Evolutionary conservation across 2,329 filamentous ascomycete genomes (phyloP).

Genomic region (Fusarium lateritium): DNA sequence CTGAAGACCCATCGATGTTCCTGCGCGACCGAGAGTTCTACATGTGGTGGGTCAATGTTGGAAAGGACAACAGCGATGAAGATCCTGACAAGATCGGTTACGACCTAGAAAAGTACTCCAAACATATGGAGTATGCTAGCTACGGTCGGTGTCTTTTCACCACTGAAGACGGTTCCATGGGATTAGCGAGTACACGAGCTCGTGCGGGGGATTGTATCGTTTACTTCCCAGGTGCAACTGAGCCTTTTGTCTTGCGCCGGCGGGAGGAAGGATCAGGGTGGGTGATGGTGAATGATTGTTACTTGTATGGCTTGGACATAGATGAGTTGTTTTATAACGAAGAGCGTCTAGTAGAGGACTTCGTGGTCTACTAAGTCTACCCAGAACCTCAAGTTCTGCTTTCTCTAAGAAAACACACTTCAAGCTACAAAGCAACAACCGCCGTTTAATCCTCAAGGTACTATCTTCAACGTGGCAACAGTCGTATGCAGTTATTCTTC

Average conservation of each 20-base stretch:
- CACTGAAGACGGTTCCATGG: slow-evolving; percentile 17
- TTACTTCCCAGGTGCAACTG: slow-evolving; percentile 13
- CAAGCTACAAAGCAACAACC: no score
- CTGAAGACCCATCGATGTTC: background rate
- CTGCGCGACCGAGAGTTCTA: slow-evolving; percentile 25
- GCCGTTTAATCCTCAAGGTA: no score
- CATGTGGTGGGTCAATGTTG: slow-evolving; percentile 9
- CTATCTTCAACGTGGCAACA: no score
- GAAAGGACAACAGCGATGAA: rapidly evolving
- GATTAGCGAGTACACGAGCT: background rate
- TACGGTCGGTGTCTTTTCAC: slow-evolving; percentile 24
- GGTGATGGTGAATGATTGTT: slow-evolving; percentile 20
- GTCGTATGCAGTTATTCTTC: no score
- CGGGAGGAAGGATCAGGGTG: background rate
- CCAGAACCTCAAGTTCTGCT: no score
- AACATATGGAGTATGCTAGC: background rate
- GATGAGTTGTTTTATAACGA: slow-evolving; percentile 10
- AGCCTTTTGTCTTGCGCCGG: slow-evolving; percentile 5
- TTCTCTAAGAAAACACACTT: no score
- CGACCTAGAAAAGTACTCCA: background rate
- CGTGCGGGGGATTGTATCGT: background rate
- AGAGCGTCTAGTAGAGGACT: slow-evolving; percentile 15
- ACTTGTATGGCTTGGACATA: slow-evolving; percentile 17
- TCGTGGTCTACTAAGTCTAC: slow-evolving; percentile 2
- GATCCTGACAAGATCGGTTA: background rate